Evolutionary conservation across 306 rosid species (phyloP).

Genomic region (Astragalus glycyphyllos): DNA sequence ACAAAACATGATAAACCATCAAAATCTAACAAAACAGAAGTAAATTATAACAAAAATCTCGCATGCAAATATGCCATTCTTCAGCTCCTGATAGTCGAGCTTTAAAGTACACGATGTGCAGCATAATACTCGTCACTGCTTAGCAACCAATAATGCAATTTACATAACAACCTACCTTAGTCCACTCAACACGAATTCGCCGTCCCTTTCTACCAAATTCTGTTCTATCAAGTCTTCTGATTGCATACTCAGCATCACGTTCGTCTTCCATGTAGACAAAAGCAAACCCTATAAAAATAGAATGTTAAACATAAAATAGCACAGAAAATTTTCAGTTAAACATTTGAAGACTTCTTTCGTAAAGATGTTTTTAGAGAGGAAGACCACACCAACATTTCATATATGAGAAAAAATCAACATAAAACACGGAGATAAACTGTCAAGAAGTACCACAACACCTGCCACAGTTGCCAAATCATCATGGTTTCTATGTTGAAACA

Average conservation of each 20-base stretch:
- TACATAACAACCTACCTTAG: constrained; percentile 58
- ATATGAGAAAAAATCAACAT: constrained; percentile 42
- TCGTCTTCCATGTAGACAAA: constrained; percentile 88
- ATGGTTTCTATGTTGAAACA: constrained; percentile 81
- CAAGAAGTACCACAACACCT: constrained; percentile 81
- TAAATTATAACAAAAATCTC: background rate
- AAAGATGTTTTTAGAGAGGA: constrained; percentile 31
- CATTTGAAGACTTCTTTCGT: constrained; percentile 27
- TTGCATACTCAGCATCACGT: constrained; percentile 86
- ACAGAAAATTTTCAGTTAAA: constrained; percentile 25
- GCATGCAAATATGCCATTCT: constrained; percentile 2
- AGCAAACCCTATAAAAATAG: constrained; percentile 69
- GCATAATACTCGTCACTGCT: background rate
- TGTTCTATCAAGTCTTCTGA: constrained; percentile 82
- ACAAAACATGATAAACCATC: constrained; percentile 7
- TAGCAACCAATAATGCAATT: constrained; percentile 15
- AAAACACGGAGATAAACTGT: constrained; percentile 53
- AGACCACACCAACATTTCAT: constrained; percentile 43
- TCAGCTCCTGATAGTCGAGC: constrained; percentile 5
- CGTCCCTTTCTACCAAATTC: constrained; percentile 90
- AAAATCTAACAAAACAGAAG: background rate
- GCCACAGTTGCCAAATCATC: constrained; percentile 74
- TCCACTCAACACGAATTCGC: constrained; percentile 84
- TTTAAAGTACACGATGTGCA: background rate
- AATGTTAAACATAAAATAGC: constrained; percentile 45